Evolutionary conservation across 2,329 filamentous ascomycete species (phyloP).

Genomic region (Macrophomina tecta): DNA sequence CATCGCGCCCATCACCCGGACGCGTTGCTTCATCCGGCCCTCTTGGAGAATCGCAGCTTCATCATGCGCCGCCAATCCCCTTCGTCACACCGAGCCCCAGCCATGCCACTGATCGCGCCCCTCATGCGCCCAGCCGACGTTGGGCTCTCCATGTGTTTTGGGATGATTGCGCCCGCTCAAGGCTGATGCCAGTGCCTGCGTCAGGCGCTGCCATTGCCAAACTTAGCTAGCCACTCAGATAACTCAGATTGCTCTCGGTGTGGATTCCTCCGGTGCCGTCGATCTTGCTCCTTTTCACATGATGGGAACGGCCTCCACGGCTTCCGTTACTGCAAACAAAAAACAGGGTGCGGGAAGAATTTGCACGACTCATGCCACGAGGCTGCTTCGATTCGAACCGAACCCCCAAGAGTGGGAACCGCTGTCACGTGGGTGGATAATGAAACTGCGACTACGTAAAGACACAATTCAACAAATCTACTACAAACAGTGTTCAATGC

Average conservation of each 20-base stretch:
- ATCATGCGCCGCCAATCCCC: slow-evolving; percentile 23
- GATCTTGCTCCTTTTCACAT: slow-evolving; percentile 19
- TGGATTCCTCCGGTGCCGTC: slow-evolving; percentile 13
- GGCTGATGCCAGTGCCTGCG: slow-evolving; percentile 23
- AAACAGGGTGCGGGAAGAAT: not conserved
- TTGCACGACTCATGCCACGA: not conserved
- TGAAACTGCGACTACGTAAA: no score
- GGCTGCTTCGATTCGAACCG: no score
- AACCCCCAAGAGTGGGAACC: no score
- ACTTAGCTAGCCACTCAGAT: slow-evolving; percentile 17
- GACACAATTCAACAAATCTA: no score
- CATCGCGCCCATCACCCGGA: not conserved
- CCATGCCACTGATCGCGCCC: not conserved
- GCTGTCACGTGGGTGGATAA: no score
- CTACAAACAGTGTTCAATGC: no score
- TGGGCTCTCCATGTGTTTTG: slow-evolving; percentile 15
- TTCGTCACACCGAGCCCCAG: not conserved
- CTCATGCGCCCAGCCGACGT: slow-evolving; percentile 22
- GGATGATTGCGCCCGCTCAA: slow-evolving; percentile 15
- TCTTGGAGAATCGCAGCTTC: slow-evolving; percentile 6
- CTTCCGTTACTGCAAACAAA: slow-evolving; percentile 8
- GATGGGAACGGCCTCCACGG: slow-evolving; percentile 1
- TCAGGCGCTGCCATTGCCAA: slow-evolving; percentile 21
- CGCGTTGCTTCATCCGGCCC: not conserved
- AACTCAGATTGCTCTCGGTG: slow-evolving; percentile 9